These are phyloP conservation scores for Candida orba DNA, from an alignment of 805 yeast species.

Conservation along the genomic window DNA sequence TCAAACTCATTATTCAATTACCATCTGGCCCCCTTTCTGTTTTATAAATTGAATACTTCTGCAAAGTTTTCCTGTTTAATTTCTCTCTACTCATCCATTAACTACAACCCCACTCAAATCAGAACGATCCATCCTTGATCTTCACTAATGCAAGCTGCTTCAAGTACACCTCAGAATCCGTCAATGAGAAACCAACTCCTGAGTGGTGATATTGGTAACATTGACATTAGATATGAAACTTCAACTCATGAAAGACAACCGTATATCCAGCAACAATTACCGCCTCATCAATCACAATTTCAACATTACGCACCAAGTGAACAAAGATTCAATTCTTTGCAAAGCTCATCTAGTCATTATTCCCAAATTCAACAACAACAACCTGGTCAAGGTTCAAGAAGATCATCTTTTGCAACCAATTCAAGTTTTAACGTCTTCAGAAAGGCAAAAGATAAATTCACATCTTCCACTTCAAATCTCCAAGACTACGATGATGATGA, in stretches of 20 bases:
- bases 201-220: conserved; percentile 33
- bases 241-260: conserved; percentile 23
- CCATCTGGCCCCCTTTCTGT: no score
- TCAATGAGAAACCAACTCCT: conserved; percentile 30
- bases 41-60: no score
- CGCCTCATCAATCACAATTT: not conserved
- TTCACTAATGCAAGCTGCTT: conserved; percentile 3
- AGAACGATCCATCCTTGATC: not conserved
- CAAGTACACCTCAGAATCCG: not conserved
- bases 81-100: not conserved
- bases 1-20: no score
- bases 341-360: not conserved
- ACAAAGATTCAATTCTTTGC: not conserved
- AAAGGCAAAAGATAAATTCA: conserved; percentile 10
- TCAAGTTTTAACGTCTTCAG: conserved; percentile 12
- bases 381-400: conserved; percentile 5
- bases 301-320: conserved; percentile 10
- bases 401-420: conserved; percentile 16
- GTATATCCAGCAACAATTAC: conserved; percentile 11
- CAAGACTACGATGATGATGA: conserved; percentile 31
- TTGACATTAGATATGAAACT: conserved; percentile 37
- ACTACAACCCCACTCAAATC: no score
- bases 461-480: conserved; percentile 24
- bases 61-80: not conserved
- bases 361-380: conserved; percentile 2